Conservation (phyloP, 306 rosid species). For the Carpinus viminea region DNA sequence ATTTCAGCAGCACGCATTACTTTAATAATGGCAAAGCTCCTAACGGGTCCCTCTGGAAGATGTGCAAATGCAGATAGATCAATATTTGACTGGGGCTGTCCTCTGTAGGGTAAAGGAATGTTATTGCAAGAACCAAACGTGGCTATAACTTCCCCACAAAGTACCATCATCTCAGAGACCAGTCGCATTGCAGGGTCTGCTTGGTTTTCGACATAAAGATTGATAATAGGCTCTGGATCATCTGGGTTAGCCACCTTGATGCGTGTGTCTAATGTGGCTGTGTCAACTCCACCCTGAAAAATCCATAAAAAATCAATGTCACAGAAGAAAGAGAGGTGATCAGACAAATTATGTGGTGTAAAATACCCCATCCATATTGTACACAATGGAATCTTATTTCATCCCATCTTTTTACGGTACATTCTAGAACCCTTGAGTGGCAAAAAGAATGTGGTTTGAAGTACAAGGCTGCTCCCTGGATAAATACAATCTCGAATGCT, state of each 20-base stretch:
- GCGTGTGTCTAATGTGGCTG: slow-evolving; percentile 76
- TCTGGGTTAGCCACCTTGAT: slow-evolving; percentile 86
- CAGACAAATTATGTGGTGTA: neutral
- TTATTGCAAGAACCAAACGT: slow-evolving; percentile 70
- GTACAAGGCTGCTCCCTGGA: neutral
- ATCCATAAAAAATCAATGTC: slow-evolving; percentile 6
- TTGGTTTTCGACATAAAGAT: slow-evolving; percentile 90
- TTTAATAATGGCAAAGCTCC: slow-evolving; percentile 82
- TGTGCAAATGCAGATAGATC: slow-evolving; percentile 74
- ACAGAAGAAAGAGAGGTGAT: neutral
- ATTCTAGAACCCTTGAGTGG: neutral
- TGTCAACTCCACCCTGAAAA: slow-evolving; percentile 87
- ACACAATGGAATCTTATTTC: neutral
- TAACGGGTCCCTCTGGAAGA: slow-evolving; percentile 98
- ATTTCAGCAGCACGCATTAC: slow-evolving; percentile 96
- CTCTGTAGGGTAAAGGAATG: slow-evolving; percentile 92
- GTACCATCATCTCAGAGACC: slow-evolving; percentile 96
- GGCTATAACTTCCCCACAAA: slow-evolving; percentile 95
- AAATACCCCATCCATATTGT: neutral
- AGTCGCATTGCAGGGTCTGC: slow-evolving; percentile 95
- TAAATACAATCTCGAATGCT: neutral
- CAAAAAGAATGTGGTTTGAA: neutral
- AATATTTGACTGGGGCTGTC: slow-evolving; percentile 92
- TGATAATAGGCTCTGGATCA: slow-evolving; percentile 77
- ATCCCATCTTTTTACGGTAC: neutral